Conservation (phyloP, 768 basidiomycete species). For the Amanita muscaria region DNA sequence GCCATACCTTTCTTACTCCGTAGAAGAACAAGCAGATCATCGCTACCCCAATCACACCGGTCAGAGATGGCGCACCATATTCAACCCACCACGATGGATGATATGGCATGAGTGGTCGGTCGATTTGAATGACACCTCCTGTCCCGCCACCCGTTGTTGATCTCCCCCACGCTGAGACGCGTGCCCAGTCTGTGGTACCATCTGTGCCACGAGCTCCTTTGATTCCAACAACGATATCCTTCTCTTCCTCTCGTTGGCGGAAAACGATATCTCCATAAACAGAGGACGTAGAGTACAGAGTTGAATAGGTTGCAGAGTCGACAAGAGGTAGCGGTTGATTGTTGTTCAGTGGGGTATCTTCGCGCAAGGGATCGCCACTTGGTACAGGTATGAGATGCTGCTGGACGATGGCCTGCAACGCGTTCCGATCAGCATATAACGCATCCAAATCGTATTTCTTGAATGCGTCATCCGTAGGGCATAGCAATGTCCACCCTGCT, state of each 20-base stretch:
- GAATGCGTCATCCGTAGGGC: slow-evolving; percentile 90
- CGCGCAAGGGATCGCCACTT: slow-evolving; percentile 13
- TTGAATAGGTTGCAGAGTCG: slow-evolving; percentile 66
- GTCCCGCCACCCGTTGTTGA: slow-evolving; percentile 62
- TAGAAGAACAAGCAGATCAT: slow-evolving; percentile 65
- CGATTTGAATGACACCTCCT: slow-evolving; percentile 87
- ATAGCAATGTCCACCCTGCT: slow-evolving; percentile 79
- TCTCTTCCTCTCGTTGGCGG: slow-evolving; percentile 37
- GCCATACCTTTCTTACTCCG: slow-evolving; percentile 65
- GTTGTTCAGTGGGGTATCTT: slow-evolving; percentile 38
- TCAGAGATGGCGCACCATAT: slow-evolving; percentile 62
- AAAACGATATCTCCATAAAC: slow-evolving; percentile 83
- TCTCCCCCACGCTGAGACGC: slow-evolving; percentile 65
- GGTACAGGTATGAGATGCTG: slow-evolving; percentile 66
- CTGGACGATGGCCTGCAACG: slow-evolving; percentile 50
- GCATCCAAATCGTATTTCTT: slow-evolving; percentile 74
- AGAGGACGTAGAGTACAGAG: slow-evolving; percentile 58
- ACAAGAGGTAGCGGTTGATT: slow-evolving; percentile 67
- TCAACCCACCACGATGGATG: slow-evolving; percentile 77
- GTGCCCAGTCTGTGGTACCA: slow-evolving; percentile 53
- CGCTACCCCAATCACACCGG: slow-evolving; percentile 49
- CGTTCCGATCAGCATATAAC: slow-evolving; percentile 48
- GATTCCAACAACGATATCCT: slow-evolving; percentile 60
- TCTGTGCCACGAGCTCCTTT: slow-evolving; percentile 65
- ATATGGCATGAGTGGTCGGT: slow-evolving; percentile 78